These are phyloP conservation scores for Yarrowia yakushimensis DNA, from an alignment of 805 yeast species.

Conservation along the genomic window DNA sequence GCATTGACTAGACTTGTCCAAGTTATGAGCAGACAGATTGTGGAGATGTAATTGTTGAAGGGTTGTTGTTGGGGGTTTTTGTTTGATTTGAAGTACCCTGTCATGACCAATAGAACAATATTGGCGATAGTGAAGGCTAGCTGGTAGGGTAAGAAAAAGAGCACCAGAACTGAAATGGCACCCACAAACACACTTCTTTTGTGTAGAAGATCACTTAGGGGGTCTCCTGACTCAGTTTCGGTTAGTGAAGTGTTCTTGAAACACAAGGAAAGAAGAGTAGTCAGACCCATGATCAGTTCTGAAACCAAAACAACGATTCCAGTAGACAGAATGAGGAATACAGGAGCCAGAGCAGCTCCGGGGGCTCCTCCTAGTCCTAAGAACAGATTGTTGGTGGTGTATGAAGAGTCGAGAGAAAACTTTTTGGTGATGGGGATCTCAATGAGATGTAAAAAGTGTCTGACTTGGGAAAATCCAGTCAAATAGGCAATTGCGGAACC, in stretches of 20 bases:
- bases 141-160: conserved; percentile 64
- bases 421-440: conserved; percentile 14
- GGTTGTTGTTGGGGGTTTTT: conserved; percentile 26
- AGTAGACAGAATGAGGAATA: neutral
- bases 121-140: conserved; percentile 63
- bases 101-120: conserved; percentile 53
- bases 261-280: neutral
- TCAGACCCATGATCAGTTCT: neutral
- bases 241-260: neutral
- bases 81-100: conserved; percentile 35
- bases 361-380: neutral
- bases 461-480: neutral
- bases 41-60: conserved; percentile 54
- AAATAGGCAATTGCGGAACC: neutral
- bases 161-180: neutral
- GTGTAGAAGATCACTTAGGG: neutral
- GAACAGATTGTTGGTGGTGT: conserved; percentile 25
- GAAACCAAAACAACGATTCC: neutral
- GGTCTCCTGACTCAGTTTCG: neutral
- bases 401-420: neutral
- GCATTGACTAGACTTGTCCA: conserved; percentile 77
- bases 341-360: conserved; percentile 3
- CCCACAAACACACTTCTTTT: neutral
- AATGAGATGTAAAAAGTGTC: neutral
- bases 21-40: conserved; percentile 62